Conservation (phyloP, 2,329 filamentous ascomycete genomes). For the Dryadomyces sulphureus region DNA sequence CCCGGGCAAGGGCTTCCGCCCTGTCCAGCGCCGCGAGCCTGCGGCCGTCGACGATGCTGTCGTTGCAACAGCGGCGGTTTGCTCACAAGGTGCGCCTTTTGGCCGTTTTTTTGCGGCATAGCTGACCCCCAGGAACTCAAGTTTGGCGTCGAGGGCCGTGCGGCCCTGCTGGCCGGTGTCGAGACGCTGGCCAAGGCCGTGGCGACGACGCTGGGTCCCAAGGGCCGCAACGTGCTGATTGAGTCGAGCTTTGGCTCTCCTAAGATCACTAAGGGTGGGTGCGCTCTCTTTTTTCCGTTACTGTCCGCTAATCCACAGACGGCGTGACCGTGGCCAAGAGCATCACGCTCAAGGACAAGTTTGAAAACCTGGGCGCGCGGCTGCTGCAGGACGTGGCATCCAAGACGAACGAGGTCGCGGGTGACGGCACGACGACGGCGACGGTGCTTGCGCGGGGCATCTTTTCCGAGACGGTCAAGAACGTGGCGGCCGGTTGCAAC, state of each 20-base stretch:
- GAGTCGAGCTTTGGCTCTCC: constrained; percentile 97
- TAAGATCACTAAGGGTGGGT: constrained; percentile 96
- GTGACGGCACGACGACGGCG: constrained; percentile 96
- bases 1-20: constrained; percentile 64
- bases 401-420: constrained; percentile 98
- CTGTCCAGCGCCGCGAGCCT: constrained; percentile 51
- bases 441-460: constrained; percentile 95
- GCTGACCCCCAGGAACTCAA: constrained; percentile 62
- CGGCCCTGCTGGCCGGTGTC: constrained; percentile 79
- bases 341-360: constrained; percentile 92
- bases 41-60: constrained; percentile 48
- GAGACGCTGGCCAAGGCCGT: constrained; percentile 95
- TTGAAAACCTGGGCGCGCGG: constrained; percentile 96
- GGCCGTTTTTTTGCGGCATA: background rate
- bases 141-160: constrained; percentile 90
- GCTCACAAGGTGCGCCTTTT: constrained; percentile 71
- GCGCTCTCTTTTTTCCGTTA: background rate
- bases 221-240: constrained; percentile 96
- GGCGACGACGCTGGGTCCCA: constrained; percentile 88
- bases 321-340: constrained; percentile 84
- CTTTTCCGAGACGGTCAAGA: constrained; percentile 99
- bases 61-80: constrained; percentile 78
- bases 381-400: constrained; percentile 95
- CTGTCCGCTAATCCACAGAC: constrained; percentile 20
- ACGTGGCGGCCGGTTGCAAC: constrained; percentile 98